Evolutionary conservation across 108 stramenopile genomes (phyloP), one percentile per base, ranked within the genome.

Genomic region (Cyclotella baltica): DNA sequence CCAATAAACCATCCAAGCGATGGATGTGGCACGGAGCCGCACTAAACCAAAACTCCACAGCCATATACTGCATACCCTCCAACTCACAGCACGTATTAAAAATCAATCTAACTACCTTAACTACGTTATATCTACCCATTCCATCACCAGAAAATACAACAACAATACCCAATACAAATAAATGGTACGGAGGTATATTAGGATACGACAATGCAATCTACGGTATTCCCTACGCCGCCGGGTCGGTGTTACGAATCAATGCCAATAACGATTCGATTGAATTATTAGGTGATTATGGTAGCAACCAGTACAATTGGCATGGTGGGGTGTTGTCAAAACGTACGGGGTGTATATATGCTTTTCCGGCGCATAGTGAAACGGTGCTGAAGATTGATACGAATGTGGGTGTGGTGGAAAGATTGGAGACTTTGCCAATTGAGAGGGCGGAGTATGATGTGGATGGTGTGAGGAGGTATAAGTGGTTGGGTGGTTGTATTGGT

Each of bases 11-110:
- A 18, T 23, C 48, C 16, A 59, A 57, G 62, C 69, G 76, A 73
- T 96, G 95, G 95, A 88, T 87, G 74, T 96, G 92, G 92, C 96
- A 96, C 75, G 96, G 96, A 37, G 96, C 91, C 16, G 86, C 88
- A 25, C 64, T 94, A 34, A 92, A 92, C 72, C 63, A 70, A 23
- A 83, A 93, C 53, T 51, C 89, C 51, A 93, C 91, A 18, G 92
- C 89, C 29, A 92, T 96, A 25, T 96, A 93, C 67, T 87, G 88
- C 38, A 90, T 96, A 67, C 96, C 96, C 22, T 87, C 88, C 30
- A 93, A 93, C 82, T 89, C 93, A 3, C 20, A 83, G 6, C 72
- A 86, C 11, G 93, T 96, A 5, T 77, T 96, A 3, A 92, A 92
- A 53, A 88, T 96, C 3, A 88, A 92, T 78, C 56, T 91, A 33